Base-by-base conservation (phyloP, 1,139 yeast species). In the Scheffersomyces quercinus region DNA sequence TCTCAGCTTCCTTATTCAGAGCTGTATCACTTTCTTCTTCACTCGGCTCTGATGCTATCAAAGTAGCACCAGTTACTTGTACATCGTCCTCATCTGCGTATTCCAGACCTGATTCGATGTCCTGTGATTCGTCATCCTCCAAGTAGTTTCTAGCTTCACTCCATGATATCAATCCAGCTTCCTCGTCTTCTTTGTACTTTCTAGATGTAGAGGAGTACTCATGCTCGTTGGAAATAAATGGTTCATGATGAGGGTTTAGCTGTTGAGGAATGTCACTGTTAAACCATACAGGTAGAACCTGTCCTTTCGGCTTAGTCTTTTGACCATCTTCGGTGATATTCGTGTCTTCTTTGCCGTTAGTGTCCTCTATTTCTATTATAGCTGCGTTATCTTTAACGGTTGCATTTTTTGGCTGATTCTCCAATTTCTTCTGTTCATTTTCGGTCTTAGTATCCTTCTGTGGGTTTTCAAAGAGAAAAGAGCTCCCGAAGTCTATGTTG, bases 131-230 rank as follows among this genome's bases (percentile, higher is more conserved):
- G 3, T 50, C 51, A 28, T 47, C 50, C 3, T 47, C 53, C 20
- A 71, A 44, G 34, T 62, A 48, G 8, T 64, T 60, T 40, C 65
- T 67, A 2, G 78, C 77, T 41, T 76, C 81, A 30, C 60, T 61
- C 76, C 79, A 78, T 0, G 80, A 65, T 11, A 78, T 67, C 44
- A 79, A 58, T 0, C 83, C 83, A 0, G 74, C 75, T 33, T 67
- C 68, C 45, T 76, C 78, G 40, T 78, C 81, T 34, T 68, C 77
- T 3, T 68, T 59, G 13, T 52, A 40, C n/a, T 51, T 47, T 3
- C 37, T 32, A 31, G 35, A 31, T 13, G 35, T 31, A 20, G 11
- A 14, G 13, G n/a, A 14, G 6, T 31, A 31, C 26, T 20, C 26
- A 20, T 20, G 26, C 7, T 20, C 26, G 8, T 20, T 20, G 11